These are phyloP conservation scores for Mycena crocata DNA, from an alignment of 768 basidiomycete species.

Conservation along the genomic window DNA sequence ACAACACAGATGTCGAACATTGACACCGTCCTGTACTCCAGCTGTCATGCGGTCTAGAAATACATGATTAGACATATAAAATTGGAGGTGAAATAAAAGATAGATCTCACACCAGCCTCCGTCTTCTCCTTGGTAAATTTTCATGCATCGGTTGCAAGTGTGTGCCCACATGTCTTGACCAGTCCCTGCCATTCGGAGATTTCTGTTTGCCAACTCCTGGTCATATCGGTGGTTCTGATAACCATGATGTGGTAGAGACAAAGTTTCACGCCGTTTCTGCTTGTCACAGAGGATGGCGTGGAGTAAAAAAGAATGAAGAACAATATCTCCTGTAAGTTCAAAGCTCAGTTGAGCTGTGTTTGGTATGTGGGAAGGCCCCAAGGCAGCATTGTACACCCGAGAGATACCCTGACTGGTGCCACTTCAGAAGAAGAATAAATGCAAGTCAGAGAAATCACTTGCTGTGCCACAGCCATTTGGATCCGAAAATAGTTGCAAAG, in stretches of 20 bases:
- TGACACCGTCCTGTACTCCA: conserved; percentile 36
- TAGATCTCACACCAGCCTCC: background rate
- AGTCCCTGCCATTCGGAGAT: conserved; percentile 20
- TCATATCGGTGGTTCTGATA: conserved; percentile 2
- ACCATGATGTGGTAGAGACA: conserved; percentile 11
- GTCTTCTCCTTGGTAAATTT: background rate
- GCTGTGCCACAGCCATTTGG: too few relatives aligned
- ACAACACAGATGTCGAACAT: conserved; percentile 42
- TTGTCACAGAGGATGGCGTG: conserved; percentile 4
- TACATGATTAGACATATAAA: background rate
- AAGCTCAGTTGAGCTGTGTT: background rate
- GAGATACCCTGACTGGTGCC: background rate
- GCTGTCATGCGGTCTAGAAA: conserved; percentile 24
- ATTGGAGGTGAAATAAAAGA: background rate
- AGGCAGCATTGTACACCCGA: background rate
- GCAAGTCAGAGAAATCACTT: background rate
- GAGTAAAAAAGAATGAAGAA: background rate
- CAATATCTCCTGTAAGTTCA: background rate
- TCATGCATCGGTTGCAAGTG: conserved; percentile 14
- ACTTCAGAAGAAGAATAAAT: background rate
- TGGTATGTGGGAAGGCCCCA: background rate
- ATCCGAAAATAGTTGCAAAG: conserved; percentile 2
- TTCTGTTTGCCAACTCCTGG: conserved; percentile 1
- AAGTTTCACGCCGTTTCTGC: background rate
- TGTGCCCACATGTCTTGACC: conserved; percentile 21